Percentiles rank a stretch among this genome's conserved stretches.
Conservation (phyloP, 768 basidiomycete genomes). For the Calocybe cyanea region DNA sequence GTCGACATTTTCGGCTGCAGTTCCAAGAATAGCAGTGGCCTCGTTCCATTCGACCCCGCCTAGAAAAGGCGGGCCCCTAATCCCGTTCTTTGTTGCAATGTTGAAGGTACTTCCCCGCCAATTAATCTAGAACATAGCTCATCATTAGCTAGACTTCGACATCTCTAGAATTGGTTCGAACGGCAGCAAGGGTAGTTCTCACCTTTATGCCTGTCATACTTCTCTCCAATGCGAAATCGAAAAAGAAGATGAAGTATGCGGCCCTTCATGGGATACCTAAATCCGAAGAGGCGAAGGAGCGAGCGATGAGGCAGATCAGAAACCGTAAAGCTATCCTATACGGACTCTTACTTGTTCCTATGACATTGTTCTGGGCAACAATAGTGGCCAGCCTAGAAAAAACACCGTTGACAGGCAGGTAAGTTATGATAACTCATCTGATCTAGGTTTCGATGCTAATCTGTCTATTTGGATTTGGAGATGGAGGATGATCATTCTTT, state of each 20-base stretch:
- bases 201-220: conserved; percentile 72
- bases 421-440: conserved; percentile 18
- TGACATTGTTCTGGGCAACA: conserved; percentile 60
- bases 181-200: conserved; percentile 65
- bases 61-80: conserved; percentile 32
- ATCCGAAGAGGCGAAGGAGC: conserved; percentile 50
- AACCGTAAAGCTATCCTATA: conserved; percentile 47
- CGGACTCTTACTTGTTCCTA: conserved; percentile 57
- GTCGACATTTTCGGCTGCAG: background rate
- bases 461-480: conserved; percentile 36
- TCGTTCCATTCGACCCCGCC: conserved; percentile 38
- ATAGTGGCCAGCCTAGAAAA: conserved; percentile 70
- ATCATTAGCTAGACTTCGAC: conserved; percentile 56
- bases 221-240: conserved; percentile 51
- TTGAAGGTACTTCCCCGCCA: conserved; percentile 51
- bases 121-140: background rate
- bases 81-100: conserved; percentile 52
- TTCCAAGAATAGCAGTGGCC: conserved; percentile 4
- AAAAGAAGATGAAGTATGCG: conserved; percentile 45
- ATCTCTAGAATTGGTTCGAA: conserved; percentile 68
- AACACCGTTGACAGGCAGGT: conserved; percentile 87
- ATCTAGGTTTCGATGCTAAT: background rate
- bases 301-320: conserved; percentile 44
- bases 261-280: conserved; percentile 47
- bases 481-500: conserved; percentile 84